Conservation (phyloP, 1,139 yeast genomes). For the Lodderomyces oxycetoniae region DNA sequence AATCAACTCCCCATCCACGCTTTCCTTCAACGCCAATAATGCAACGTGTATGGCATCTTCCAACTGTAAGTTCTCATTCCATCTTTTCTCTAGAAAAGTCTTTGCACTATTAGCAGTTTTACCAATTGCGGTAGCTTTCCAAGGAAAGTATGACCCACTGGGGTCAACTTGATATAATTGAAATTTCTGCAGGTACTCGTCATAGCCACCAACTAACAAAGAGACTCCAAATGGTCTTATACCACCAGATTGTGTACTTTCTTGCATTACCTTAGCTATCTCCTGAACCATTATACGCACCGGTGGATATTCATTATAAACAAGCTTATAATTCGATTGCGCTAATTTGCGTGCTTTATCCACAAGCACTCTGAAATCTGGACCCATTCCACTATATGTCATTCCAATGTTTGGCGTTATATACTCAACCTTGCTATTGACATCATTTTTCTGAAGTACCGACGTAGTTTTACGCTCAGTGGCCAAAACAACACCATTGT, state of each 20-base stretch:
- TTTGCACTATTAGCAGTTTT: slow-evolving; percentile 92
- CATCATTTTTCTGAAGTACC: slow-evolving; percentile 67
- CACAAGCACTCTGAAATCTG: slow-evolving; percentile 91
- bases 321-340: slow-evolving; percentile 86
- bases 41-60: slow-evolving; percentile 99
- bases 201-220: slow-evolving; percentile 89
- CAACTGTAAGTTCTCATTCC: slow-evolving; percentile 94
- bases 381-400: slow-evolving; percentile 98
- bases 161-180: slow-evolving; percentile 97
- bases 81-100: slow-evolving; percentile 94
- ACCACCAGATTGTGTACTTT: slow-evolving; percentile 97
- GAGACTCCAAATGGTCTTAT: slow-evolving; percentile 98
- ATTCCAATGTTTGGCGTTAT: slow-evolving; percentile 96
- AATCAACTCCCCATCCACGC: slow-evolving; percentile 96
- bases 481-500: slow-evolving; percentile 94
- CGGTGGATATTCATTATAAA: slow-evolving; percentile 96
- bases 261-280: slow-evolving; percentile 95
- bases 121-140: slow-evolving; percentile 99
- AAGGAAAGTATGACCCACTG: slow-evolving; percentile 96
- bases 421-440: slow-evolving; percentile 72
- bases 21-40: slow-evolving; percentile 85
- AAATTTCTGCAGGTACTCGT: slow-evolving; percentile 67
- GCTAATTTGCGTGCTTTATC: slow-evolving; percentile 92
- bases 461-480: slow-evolving; percentile 91
- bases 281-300: slow-evolving; percentile 92